Base-by-base conservation (phyloP, 129 eudicot genomes). In the Helichrysum umbraculigerum region DNA sequence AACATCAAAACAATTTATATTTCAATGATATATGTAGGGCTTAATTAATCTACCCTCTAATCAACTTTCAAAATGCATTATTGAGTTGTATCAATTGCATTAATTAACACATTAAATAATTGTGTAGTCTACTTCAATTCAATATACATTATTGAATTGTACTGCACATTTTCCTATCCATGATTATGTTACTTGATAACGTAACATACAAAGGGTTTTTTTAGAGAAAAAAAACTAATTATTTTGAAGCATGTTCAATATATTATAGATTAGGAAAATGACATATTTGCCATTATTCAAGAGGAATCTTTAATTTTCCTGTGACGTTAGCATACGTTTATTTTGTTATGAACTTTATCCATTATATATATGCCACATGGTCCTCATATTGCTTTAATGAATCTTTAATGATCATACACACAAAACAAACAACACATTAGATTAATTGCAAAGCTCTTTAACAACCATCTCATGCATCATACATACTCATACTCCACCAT, bases 401-500 rank as follows among this genome's bases (percentile, higher is more conserved):
- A 12, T 60, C 20, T 47, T 47, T 47, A 12, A 41, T 28, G 22
- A 42, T 42, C 70, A 70, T 20, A 70, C 59, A 77, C 30, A 52
- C 20, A 79, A 4, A 66, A 68, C 62, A 60, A 79, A 76, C 29
- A 62, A 10, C 72, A 12, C 82, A 73, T 54, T 69, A 1, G 20
- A 75, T 83, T 75, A 52, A 79, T 58, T 66, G 79, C 21, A 41
- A 51, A 73, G 65, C 69, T 73, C 20, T 58, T 66, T 59, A 72
- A 78, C 76, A 63, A 75, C 42, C 64, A 82, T 78, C 68, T 54
- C 58, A 66, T 85, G 82, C 81, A 78, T 79, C 86, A 78, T 50
- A 72, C 84, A 79, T 44, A 72, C 67, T 71, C 56, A 76, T 68
- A 85, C 89, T 82, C 75, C 86, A 75, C 82, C 89, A 79, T 66